Evolutionary conservation across 2,329 filamentous ascomycete genomes (phyloP), one percentile per base, ranked within the genome.

Genomic region (Curvularia hawaiiensis): DNA sequence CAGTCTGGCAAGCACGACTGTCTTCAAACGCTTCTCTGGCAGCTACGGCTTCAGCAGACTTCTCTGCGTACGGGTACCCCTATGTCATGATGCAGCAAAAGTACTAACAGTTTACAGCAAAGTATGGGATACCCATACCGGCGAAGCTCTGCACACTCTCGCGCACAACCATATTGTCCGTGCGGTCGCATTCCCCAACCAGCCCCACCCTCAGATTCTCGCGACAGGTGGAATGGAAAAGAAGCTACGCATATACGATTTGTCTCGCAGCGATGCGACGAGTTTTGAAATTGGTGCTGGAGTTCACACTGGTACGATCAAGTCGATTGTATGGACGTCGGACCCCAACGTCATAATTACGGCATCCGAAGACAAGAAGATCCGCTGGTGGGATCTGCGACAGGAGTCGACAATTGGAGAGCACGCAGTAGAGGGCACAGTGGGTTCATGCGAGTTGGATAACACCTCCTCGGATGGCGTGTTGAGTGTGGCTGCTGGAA

Each of bases 181-280:
- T 62, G 91, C 94, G 39, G 87, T 98, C 61, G 92, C 95, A 11
- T 98, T 97, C 69, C 80, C 80, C 12, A 79, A 90, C 43, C 90
- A 94, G 67, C 85, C 88, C 52, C 88, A 88, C 22, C 90, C 90
- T n/a, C 88, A 83, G 60, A 81, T 96, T 54, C 83, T 99, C 28
- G 95, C 94, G 6, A 98, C 95, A 0, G 95, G 94, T 33, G 95
- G 95, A 26, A 91, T 91, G 80, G 95, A 99, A 79, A 98, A 97
- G 84, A 97, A 95, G 78, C 85, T 99, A 51, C 91, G 94, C 52
- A 89, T 99, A 62, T 99, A 95, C 72, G 94, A 98, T 69, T 82
- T 99, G 16, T 86, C 86, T 16, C 86, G 88, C 59, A 81, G 84
- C 52, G 70, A 74, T 62, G 69, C 73, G 35, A 79, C 83, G 5